Evolutionary conservation across 306 rosid genomes (phyloP).

Genomic region (Pyrus bretschneideri): DNA sequence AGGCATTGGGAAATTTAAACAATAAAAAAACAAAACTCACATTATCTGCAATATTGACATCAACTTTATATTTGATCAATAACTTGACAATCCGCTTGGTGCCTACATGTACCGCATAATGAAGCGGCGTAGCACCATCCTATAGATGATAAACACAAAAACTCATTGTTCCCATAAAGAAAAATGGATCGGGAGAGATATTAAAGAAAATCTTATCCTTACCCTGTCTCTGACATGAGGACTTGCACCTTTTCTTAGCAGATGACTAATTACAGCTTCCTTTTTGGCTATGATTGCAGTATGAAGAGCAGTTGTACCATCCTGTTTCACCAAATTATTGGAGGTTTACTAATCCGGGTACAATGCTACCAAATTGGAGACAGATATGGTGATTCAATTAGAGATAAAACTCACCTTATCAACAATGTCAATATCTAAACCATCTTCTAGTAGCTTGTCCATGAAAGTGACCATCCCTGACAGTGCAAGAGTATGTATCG

Average conservation of each 20-base stretch:
- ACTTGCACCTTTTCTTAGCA: conserved; percentile 85
- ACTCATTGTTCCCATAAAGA: not conserved
- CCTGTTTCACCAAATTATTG: conserved; percentile 47
- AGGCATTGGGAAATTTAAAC: not conserved
- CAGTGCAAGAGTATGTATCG: conserved; percentile 63
- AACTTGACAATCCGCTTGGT: conserved; percentile 78
- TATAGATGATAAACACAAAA: conserved; percentile 25
- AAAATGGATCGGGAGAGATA: not conserved
- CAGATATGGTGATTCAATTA: not conserved
- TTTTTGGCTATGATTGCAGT: conserved; percentile 74
- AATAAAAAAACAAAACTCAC: conserved; percentile 29
- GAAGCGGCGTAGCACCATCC: conserved; percentile 98
- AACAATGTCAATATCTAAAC: conserved; percentile 45
- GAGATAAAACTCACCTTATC: conserved; percentile 39
- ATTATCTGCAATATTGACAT: conserved; percentile 69
- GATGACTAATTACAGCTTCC: conserved; percentile 82
- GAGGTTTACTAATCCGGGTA: conserved; percentile 3
- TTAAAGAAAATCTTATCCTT: conserved; percentile 13
- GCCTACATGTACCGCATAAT: conserved; percentile 93
- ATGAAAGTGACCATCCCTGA: conserved; percentile 57
- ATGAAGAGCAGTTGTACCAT: conserved; percentile 88
- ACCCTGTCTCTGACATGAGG: conserved; percentile 81
- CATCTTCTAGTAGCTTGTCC: conserved; percentile 75
- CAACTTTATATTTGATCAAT: conserved; percentile 69
- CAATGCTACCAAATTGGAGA: not conserved